Percentiles rank a stretch among this genome's conserved stretches.
These are phyloP conservation scores for Beauveria varroae DNA, from an alignment of 2,329 filamentous ascomycete species.

Conservation along the genomic window DNA sequence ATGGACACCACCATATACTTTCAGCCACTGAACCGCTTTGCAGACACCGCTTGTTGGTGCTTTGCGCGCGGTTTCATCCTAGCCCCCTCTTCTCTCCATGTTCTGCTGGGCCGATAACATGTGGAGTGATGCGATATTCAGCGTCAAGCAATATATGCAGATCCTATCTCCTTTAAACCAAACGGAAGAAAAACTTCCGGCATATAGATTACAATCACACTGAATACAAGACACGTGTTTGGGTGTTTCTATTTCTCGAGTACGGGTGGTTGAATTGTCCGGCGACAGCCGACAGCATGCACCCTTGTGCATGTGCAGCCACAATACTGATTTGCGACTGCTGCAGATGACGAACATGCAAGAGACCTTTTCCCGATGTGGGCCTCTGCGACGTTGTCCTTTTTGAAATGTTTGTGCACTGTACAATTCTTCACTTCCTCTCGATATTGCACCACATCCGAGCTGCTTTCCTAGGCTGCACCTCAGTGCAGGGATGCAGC, in stretches of 20 bases:
- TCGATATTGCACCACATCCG: not conserved
- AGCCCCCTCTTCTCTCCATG: not conserved
- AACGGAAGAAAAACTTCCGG: too few species aligned
- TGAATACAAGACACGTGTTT: not conserved
- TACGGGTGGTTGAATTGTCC: not conserved
- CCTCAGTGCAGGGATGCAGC: not conserved
- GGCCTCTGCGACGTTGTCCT: not conserved
- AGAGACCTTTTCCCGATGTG: not conserved
- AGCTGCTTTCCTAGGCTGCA: not conserved
- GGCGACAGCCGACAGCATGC: not conserved
- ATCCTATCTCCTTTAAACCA: not conserved
- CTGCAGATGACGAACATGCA: not conserved
- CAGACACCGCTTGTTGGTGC: constrained; percentile 8
- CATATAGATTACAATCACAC: too few species aligned
- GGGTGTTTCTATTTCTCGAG: not conserved
- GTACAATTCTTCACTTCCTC: not conserved
- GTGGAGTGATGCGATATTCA: not conserved
- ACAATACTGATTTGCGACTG: not conserved
- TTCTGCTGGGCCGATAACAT: not conserved
- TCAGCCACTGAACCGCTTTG: not conserved
- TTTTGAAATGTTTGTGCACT: not conserved
- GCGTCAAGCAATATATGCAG: not conserved
- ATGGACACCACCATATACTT: not conserved
- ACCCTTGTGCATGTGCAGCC: not conserved
- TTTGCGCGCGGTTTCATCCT: not conserved